Percentiles rank a stretch among this genome's conserved stretches.
Conservation (phyloP, 768 basidiomycete genomes). For the Boletus sp. region DNA sequence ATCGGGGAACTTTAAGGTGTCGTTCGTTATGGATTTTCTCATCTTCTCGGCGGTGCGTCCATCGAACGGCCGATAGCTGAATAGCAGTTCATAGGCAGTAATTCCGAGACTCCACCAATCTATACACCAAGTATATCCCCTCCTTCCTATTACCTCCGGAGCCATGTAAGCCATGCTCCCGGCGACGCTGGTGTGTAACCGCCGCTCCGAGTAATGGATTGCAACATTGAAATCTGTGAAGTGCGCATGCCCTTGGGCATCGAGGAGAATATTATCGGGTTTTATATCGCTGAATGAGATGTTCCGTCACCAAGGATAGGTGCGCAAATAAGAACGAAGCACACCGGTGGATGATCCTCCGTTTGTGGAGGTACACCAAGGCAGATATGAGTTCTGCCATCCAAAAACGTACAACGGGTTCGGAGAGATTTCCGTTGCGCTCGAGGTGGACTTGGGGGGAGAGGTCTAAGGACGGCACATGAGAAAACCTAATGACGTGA, state of each 20-base stretch:
- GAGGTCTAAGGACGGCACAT: neutral
- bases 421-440: slow-evolving; percentile 59
- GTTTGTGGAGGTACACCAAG: slow-evolving; percentile 84
- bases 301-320: slow-evolving; percentile 6
- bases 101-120: slow-evolving; percentile 98
- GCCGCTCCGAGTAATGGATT: slow-evolving; percentile 90
- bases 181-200: slow-evolving; percentile 88
- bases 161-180: slow-evolving; percentile 99
- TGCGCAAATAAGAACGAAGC: slow-evolving; percentile 19
- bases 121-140: slow-evolving; percentile 88
- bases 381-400: slow-evolving; percentile 83
- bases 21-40: slow-evolving; percentile 81
- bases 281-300: slow-evolving; percentile 73
- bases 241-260: slow-evolving; percentile 91
- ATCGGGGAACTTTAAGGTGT: slow-evolving; percentile 75
- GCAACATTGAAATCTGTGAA: slow-evolving; percentile 99
- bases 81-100: slow-evolving; percentile 86
- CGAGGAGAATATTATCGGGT: slow-evolving; percentile 95
- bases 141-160: slow-evolving; percentile 88
- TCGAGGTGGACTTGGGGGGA: slow-evolving; percentile 73
- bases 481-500: slow-evolving; percentile 6
- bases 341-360: slow-evolving; percentile 93
- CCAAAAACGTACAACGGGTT: slow-evolving; percentile 82
- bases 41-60: slow-evolving; percentile 87
- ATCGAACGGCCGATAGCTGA: slow-evolving; percentile 81